Base-by-base conservation (phyloP, 768 basidiomycete species). In the Pisolithus orientalis region DNA sequence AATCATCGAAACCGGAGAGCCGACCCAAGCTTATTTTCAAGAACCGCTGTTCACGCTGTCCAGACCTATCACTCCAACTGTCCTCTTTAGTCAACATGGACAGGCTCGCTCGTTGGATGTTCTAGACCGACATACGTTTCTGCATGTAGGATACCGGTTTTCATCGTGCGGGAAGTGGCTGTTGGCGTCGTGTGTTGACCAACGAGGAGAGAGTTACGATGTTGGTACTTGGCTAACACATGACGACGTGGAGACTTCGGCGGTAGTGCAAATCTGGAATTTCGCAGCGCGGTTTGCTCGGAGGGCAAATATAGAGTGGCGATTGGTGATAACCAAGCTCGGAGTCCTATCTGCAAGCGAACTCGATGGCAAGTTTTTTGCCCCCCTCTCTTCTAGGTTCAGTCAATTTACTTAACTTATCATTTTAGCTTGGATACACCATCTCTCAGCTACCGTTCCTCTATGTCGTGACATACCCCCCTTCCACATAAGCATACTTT, bases 221-320 rank as follows among this genome's bases (percentile, higher is more conserved):
- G 61, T 84, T 27, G 80, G 78, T 7, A 80, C 85, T 7, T 87
- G 86, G 83, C 62, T 84, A 25, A 76, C 75, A n/a, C 78, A 80
- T 40, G 75, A 76, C 9, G 70, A 72, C 13, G 61, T 64, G 6
- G 72, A 76, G 54, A 67, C 68, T 13, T 79, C 79, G 53, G 66
- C 80, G 4, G 75, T 84, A 3, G 70, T 66, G 46, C 80, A 80
- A 53, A 73, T 93, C 6, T 91, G 90, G 89, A 75, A 75, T 13
- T 89, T 93, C 65, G 78, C 76, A 0, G 63, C 77, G 50, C 73
- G 77, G 34, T 79, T 87, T 59, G 80, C 83, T 10, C 75, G 74
- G 59, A 79, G 73, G 55, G 84, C 84, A 10, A 80, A 82, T 61
- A 71, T 90, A 21, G 89, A 93, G 63, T 94, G 91, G 91, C 77